A percentile compares a stretch with the other conserved stretches of the same genome.
phyloP scores from a whole-genome alignment of 306 rosid species.

The Cicer pinnatifidum region DNA sequence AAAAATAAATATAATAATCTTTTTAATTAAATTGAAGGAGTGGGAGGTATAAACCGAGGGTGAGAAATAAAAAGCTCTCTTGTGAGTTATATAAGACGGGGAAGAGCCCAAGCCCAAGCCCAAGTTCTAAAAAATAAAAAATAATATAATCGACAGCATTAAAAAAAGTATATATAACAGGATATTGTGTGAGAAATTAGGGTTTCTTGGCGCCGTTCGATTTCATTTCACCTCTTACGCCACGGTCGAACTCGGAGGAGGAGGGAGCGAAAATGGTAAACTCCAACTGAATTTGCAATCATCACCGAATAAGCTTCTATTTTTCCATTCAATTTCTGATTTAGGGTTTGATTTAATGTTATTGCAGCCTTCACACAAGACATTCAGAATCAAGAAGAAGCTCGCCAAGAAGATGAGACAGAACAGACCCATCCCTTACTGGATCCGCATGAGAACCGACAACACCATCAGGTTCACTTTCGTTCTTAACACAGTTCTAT shows the following conservation, averaged over 20 bases:
- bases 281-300: not conserved
- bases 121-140: no score
- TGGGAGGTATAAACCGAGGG: no score
- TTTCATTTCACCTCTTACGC: no score
- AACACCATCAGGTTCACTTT: slow-evolving; percentile 72
- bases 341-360: not conserved
- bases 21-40: no score
- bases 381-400: slow-evolving; percentile 88
- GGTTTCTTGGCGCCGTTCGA: no score
- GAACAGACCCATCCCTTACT: slow-evolving; percentile 90
- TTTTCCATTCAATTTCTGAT: slow-evolving; percentile 2
- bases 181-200: no score
- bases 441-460: slow-evolving; percentile 93
- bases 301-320: not conserved
- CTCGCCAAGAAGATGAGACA: slow-evolving; percentile 94
- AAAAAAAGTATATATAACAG: no score
- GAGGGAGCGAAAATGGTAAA: not conserved
- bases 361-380: slow-evolving; percentile 88
- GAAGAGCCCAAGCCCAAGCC: no score
- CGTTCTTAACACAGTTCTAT: not conserved
- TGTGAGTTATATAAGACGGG: no score
- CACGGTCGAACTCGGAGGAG: not conserved
- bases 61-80: no score
- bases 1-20: no score
- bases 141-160: no score